Base-by-base conservation (phyloP, 371 early-diverging fungal genomes). In the Astathelohania contejeani region DNA sequence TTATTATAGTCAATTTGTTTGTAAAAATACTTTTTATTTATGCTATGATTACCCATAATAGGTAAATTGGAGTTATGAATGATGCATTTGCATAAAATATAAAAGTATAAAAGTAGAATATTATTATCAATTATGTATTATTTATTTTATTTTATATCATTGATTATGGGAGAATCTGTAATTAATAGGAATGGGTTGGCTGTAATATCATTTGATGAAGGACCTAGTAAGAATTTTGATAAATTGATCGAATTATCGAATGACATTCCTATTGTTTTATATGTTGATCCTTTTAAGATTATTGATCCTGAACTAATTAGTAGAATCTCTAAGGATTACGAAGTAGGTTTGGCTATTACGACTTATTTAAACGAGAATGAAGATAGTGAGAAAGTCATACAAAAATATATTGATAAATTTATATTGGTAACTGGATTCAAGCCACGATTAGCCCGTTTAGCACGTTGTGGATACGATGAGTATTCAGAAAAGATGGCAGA, bases 141-240 rank as follows among this genome's bases (percentile, higher is more conserved):
- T n/a, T n/a, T n/a, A n/a, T n/a, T n/a, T n/a, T n/a, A n/a, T n/a
- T n/a, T n/a, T n/a, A n/a, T n/a, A n/a, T n/a, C n/a, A n/a, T n/a
- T n/a, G n/a, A n/a, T n/a, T n/a, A n/a, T n/a, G n/a, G n/a, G n/a
- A n/a, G n/a, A n/a, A n/a, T n/a, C n/a, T n/a, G n/a, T n/a, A n/a
- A n/a, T n/a, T n/a, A n/a, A n/a, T n/a, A n/a, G n/a, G n/a, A n/a
- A n/a, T n/a, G 3, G n/a, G 4, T 9, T 12, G 18, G 50, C 38
- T 3, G 40, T 55, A 29, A 46, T 55, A 14, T 46, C 47, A 16
- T 55, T 37, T 38, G 55, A 55, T 43, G 55, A 55, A 47, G 55
- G 55, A 22, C 55, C 55, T 12, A 44, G 26, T 32, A 47, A 55
- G 23, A 55, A 55, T 32, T 37, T 55, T 12, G 3, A 45, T 4